phyloP scores from a whole-genome alignment of 352 stramenopile genomes.

The Phytophthora boehmeriae region DNA sequence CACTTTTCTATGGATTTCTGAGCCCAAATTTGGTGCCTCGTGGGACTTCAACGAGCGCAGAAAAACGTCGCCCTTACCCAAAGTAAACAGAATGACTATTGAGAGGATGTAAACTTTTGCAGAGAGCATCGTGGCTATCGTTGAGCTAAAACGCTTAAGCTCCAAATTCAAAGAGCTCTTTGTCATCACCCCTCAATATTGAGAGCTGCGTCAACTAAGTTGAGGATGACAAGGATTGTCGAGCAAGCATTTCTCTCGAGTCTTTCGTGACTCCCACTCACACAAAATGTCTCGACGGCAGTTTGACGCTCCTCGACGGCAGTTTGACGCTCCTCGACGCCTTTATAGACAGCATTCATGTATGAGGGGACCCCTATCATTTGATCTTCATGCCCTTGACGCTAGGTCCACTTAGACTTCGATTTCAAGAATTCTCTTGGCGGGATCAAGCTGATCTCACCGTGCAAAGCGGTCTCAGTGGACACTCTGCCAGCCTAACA shows the following conservation, averaged over 20 bases:
- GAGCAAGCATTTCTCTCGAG: constrained; percentile 27
- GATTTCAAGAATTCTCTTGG: constrained; percentile 27
- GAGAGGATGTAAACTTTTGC: too few species aligned
- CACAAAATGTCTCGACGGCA: constrained; percentile 29
- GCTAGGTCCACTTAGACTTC: background rate
- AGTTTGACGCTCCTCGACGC: constrained; percentile 27
- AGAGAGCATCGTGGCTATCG: too few species aligned
- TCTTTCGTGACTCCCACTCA: constrained; percentile 22
- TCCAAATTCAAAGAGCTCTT: constrained; percentile 25
- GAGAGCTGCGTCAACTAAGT: constrained; percentile 26
- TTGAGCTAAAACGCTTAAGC: too few species aligned
- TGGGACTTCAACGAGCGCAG: constrained; percentile 26
- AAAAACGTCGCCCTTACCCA: constrained; percentile 1
- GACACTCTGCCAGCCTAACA: constrained; percentile 2
- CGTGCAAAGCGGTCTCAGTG: constrained; percentile 33
- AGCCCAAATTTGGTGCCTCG: constrained; percentile 1
- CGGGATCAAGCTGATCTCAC: constrained; percentile 28
- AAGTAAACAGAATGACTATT: constrained; percentile 3
- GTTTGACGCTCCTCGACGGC: too few species aligned
- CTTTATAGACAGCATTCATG: constrained; percentile 25
- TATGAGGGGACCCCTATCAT: constrained; percentile 11
- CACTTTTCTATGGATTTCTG: constrained; percentile 23
- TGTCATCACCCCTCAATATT: constrained; percentile 28
- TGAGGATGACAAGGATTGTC: constrained; percentile 17
- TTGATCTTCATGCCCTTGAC: constrained; percentile 6